Conservation (phyloP, 1,139 yeast species). For the Lodderomyces margitis region DNA sequence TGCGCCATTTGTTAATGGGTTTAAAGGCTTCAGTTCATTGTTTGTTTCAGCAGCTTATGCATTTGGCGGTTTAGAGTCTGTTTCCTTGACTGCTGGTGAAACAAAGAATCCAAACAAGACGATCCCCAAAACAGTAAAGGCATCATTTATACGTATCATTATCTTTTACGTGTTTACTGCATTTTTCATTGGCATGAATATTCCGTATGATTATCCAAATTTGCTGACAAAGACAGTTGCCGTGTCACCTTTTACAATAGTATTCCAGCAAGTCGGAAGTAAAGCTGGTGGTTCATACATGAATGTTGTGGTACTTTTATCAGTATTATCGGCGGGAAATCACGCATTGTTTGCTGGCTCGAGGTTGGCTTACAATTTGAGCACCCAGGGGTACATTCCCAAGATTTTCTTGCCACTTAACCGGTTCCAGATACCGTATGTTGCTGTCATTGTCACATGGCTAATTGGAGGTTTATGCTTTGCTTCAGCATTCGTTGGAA, state of each 20-base stretch:
- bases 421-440: conserved; percentile 38
- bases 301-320: conserved; percentile 45
- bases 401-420: conserved; percentile 34
- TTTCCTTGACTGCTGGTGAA: conserved; percentile 68
- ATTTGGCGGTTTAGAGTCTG: conserved; percentile 66
- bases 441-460: conserved; percentile 43
- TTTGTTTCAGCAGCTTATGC: conserved; percentile 62
- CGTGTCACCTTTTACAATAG: conserved; percentile 67
- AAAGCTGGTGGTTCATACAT: conserved; percentile 43
- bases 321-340: conserved; percentile 47
- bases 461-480: conserved; percentile 42
- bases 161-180: conserved; percentile 40
- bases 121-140: conserved; percentile 57
- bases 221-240: conserved; percentile 40
- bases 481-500: conserved; percentile 44
- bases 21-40: conserved; percentile 37
- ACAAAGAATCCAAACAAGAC: conserved; percentile 56
- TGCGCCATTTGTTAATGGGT: conserved; percentile 43
- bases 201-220: conserved; percentile 41
- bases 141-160: conserved; percentile 54
- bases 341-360: conserved; percentile 47
- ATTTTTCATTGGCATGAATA: conserved; percentile 46
- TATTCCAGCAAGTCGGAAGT: conserved; percentile 53
- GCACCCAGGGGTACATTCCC: conserved; percentile 42
- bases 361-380: conserved; percentile 40